phyloP scores from a whole-genome alignment of 1,284 basidiomycete genomes.

The Fomes fomentarius region DNA sequence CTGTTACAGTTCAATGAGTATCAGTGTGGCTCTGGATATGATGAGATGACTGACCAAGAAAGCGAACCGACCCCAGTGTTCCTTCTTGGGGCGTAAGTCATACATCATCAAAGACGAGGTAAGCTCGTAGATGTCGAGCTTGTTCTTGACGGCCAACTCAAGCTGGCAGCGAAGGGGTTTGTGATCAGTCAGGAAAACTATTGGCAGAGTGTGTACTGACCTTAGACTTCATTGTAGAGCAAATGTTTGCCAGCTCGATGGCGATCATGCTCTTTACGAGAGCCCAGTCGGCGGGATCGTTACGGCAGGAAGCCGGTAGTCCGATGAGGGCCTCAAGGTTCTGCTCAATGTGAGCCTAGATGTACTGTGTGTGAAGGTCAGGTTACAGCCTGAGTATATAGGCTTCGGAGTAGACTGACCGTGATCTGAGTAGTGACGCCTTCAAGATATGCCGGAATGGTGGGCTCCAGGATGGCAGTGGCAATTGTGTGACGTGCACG shows the following conservation, averaged over 20 bases:
- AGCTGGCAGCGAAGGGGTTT: neutral
- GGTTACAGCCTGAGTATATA: neutral
- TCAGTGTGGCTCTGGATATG: no score
- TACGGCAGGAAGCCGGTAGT: neutral
- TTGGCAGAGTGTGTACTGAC: neutral
- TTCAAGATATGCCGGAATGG: slow-evolving; percentile 4
- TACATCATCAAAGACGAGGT: slow-evolving; percentile 6
- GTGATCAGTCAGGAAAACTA: neutral
- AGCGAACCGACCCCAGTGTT: slow-evolving; percentile 13
- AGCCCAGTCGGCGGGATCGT: slow-evolving; percentile 7
- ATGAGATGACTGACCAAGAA: no score
- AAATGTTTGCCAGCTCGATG: neutral
- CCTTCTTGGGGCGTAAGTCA: neutral
- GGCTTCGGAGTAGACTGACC: neutral
- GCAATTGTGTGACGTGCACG: neutral
- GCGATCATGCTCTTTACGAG: slow-evolving; percentile 8
- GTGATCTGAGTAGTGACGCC: neutral
- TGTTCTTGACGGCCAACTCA: slow-evolving; percentile 1
- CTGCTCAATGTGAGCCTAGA: slow-evolving; percentile 2
- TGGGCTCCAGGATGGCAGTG: slow-evolving; percentile 1
- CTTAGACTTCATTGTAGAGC: slow-evolving; percentile 5
- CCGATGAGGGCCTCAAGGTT: neutral
- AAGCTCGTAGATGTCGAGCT: slow-evolving; percentile 8
- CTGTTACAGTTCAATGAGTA: no score
- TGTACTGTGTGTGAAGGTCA: neutral